These are phyloP conservation scores for Aspergillus pseudoglaucus DNA, from an alignment of 2,329 filamentous ascomycete species.

Conservation along the genomic window DNA sequence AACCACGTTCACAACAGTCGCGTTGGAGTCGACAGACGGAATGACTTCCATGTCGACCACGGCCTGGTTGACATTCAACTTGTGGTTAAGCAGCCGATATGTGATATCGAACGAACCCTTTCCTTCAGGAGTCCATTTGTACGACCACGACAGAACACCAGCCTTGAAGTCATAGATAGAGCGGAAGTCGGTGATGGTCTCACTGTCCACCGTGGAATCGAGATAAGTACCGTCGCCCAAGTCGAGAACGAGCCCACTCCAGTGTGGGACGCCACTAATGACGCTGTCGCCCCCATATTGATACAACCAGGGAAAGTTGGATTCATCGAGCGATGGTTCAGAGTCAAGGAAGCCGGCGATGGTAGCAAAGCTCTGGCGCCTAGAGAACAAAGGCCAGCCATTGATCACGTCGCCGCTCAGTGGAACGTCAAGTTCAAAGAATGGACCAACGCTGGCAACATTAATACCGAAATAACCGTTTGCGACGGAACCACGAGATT, in stretches of 20 bases:
- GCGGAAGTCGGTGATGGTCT: constrained; percentile 54
- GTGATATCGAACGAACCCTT: constrained; percentile 49
- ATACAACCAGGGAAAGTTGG: constrained; percentile 62
- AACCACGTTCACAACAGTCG: constrained; percentile 59
- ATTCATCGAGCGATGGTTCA: constrained; percentile 52
- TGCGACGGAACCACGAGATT: constrained; percentile 54
- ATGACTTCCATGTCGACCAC: constrained; percentile 56
- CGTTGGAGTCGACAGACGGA: constrained; percentile 47
- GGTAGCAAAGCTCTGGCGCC: constrained; percentile 60
- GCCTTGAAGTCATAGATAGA: constrained; percentile 57
- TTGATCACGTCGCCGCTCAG: constrained; percentile 50
- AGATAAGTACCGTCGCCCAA: constrained; percentile 49
- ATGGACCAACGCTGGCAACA: constrained; percentile 56
- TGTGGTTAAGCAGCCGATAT: constrained; percentile 63
- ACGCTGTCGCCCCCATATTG: constrained; percentile 66
- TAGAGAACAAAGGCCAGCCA: constrained; percentile 62
- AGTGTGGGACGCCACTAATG: constrained; percentile 65
- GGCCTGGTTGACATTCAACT: constrained; percentile 56
- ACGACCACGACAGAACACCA: constrained; percentile 59
- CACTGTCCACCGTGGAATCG: constrained; percentile 54
- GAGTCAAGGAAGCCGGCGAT: constrained; percentile 61
- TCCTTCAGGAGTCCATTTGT: constrained; percentile 56
- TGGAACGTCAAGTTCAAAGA: constrained; percentile 53
- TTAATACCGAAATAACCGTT: constrained; percentile 63
- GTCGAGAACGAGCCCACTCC: constrained; percentile 55